Evolutionary conservation across 2,329 filamentous ascomycete genomes (phyloP), one percentile per base, ranked within the genome.

Genomic region (Diaporthe citriasiana): DNA sequence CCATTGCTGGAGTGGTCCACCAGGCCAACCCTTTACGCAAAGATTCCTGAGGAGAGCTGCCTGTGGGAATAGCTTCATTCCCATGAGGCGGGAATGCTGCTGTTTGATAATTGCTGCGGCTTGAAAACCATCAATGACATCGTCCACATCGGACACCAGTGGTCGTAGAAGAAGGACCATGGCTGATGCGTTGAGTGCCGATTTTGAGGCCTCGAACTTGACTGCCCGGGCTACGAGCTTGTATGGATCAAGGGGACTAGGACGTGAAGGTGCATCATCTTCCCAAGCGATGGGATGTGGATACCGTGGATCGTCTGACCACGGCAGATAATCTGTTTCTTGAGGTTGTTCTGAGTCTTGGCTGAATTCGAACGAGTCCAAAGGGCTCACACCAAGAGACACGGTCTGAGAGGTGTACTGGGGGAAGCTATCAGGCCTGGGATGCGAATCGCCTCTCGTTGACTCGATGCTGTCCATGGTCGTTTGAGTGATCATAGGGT

Each of bases 21-120:
- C 79, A 0, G 88, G 88, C 89, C 89, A 91, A 27, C 88, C 89
- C n/a, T 83, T 82, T 17, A 90, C 83, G 78, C 89, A 91, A 12
- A 92, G 81, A 66, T 93, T 92, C 2, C 91, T 89, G 22, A 93
- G 83, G 0, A 91, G 84, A 0, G 90, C 85, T 0, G 91, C 90
- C 78, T 92, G 89, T 30, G 89, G 84, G 77, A 92, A 92, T 47
- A 91, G 85, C 33, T 85, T 83, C 87, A 92, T 89, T 69, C 83
- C 84, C 84, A 88, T 89, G 1, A 93, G 87, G 0, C 91, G 89
- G 7, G 84, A 82, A 77, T 93, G 90, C 70, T 92, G 89, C 74
- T 92, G 89, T 12, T 87, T 85, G 1, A 93, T 80, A 35, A 92
- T 87, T 17, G 88, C 88, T 6, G 83, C 82, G 2, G 90, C 89